Percentiles rank a stretch among this genome's conserved stretches.
These are phyloP conservation scores for Bruguiera gymnorhiza DNA, from an alignment of 345 rosid species.

Conservation along the genomic window DNA sequence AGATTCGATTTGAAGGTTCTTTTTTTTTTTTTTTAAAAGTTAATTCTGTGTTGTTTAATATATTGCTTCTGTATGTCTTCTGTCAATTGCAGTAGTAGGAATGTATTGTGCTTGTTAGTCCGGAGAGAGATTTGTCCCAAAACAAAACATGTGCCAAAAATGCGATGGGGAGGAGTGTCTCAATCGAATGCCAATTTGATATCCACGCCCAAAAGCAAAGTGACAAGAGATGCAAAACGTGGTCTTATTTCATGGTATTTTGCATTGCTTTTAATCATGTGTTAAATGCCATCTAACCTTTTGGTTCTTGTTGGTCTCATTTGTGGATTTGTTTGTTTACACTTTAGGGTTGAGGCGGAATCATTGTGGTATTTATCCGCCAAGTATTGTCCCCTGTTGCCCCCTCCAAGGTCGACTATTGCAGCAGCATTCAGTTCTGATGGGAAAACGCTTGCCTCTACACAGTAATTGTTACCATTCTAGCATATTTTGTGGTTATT, in stretches of 20 bases:
- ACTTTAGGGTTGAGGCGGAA: conserved; percentile 69
- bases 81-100: conserved; percentile 38
- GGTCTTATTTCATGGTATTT: conserved; percentile 72
- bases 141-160: conserved; percentile 51
- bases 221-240: conserved; percentile 50
- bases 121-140: conserved; percentile 66
- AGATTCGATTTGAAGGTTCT: no score
- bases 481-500: conserved; percentile 4
- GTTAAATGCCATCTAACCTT: not conserved
- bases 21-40: not conserved
- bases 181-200: conserved; percentile 31
- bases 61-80: not conserved
- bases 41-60: not conserved
- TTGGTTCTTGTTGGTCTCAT: not conserved
- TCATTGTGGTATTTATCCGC: conserved; percentile 67
- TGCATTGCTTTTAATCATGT: not conserved
- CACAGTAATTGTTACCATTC: conserved; percentile 56
- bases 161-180: conserved; percentile 54
- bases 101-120: conserved; percentile 55
- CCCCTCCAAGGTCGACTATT: conserved; percentile 85
- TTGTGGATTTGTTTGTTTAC: conserved; percentile 7
- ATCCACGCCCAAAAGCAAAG: conserved; percentile 34
- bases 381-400: conserved; percentile 60
- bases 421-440: conserved; percentile 86
- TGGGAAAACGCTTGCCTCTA: conserved; percentile 74